Base-by-base conservation (phyloP, 306 rosid species). In the Senna tora region DNA sequence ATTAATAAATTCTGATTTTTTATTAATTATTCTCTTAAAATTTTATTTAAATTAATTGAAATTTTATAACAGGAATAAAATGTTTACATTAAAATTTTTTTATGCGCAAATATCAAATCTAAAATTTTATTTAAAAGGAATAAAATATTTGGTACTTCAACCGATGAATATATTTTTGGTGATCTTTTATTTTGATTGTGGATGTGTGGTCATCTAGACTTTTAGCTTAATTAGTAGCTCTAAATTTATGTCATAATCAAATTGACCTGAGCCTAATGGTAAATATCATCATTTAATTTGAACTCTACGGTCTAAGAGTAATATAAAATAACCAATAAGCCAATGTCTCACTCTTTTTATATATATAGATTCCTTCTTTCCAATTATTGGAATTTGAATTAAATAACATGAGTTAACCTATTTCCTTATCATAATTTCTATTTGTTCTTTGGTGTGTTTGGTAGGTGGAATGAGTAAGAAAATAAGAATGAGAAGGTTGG, bases 221-320 rank as follows among this genome's bases (percentile, higher is more conserved):
- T 71, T 57, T 43, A 33, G 57, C n/a, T 58, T 58, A n/a, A n/a
- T n/a, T n/a, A 16, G 12, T 15, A 43, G 67, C 19, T 46, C 28
- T 16, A 72, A 43, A 30, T 45, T 56, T 53, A 25, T 72, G 20
- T 21, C 5, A 55, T 16, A 28, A 58, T 30, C 32, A 42, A 71
- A 30, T 28, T 46, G 54, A 43, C 70, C 41, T 13, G 1, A 4
- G 51, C 43, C 1, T n/a, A 45, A 46, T 12, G 59, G 13, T 72
- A 72, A 59, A 45, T 19, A 59, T 43, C 12, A 43, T 71, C 19
- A 41, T 42, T 14, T 22, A 25, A 15, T 30, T 47, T 5, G 19
- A 12, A 67, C 58, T n/a, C 49, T 15, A 43, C 12, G n/a, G 52
- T 46, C 9, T 43, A n/a, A n/a, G n/a, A n/a, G n/a, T n/a, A n/a